Percentiles rank a stretch among this genome's conserved stretches.
These are phyloP conservation scores for Dujonia santamariae DNA, from an alignment of 1,139 yeast species.

Conservation along the genomic window DNA sequence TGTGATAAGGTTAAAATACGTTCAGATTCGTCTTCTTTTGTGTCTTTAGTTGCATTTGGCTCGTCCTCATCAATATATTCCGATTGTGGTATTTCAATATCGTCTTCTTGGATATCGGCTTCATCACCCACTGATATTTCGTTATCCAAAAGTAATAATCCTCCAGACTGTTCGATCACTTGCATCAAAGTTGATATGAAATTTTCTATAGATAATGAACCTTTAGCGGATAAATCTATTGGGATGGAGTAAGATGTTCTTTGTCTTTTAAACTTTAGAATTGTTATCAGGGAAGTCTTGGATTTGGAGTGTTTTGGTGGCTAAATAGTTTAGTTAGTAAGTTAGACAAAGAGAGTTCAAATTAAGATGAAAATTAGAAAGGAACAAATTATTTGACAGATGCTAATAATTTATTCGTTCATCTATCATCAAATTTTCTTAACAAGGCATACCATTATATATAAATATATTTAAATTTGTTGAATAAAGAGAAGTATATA, in stretches of 20 bases:
- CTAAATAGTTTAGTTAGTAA: slow-evolving; percentile 12
- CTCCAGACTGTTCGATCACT: slow-evolving; percentile 47
- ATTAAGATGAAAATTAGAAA: too few species aligned
- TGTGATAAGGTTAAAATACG: neutral
- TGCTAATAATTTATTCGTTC: too few species aligned
- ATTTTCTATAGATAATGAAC: slow-evolving; percentile 18
- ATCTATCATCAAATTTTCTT: too few species aligned
- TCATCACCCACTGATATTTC: slow-evolving; percentile 16
- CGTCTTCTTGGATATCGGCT: slow-evolving; percentile 15
- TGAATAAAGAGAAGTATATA: too few species aligned
- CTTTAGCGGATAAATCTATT: slow-evolving; percentile 19
- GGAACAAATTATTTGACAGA: too few species aligned
- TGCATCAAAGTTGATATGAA: slow-evolving; percentile 14
- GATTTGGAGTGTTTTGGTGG: slow-evolving; percentile 25
- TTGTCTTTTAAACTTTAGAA: slow-evolving; percentile 43
- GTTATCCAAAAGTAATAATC: slow-evolving; percentile 26
- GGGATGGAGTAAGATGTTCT: slow-evolving; percentile 44
- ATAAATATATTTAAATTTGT: too few species aligned
- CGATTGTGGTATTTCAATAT: slow-evolving; percentile 29
- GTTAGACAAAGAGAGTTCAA: neutral
- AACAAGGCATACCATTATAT: too few species aligned
- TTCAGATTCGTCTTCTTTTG: too few species aligned
- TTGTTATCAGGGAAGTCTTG: slow-evolving; percentile 19
- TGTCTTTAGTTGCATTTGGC: neutral
- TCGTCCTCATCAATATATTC: slow-evolving; percentile 23